These are phyloP conservation scores for Coemansia sp. DNA, from an alignment of 192 early-diverging fungal genomes.

Conservation along the genomic window DNA sequence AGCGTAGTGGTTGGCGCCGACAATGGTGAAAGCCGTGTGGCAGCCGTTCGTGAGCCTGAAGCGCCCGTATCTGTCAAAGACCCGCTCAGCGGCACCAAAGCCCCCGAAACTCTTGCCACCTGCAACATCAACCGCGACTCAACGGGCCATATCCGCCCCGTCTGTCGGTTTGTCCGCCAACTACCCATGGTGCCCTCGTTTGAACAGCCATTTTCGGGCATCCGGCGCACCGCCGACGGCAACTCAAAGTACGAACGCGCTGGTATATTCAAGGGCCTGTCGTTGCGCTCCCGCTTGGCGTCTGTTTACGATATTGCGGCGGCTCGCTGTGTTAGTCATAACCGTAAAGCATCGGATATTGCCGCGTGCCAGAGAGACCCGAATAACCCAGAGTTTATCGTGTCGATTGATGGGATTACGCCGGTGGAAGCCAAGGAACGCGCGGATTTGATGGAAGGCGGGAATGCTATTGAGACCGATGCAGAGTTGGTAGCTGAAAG, in stretches of 20 bases:
- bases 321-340: conserved; percentile 44
- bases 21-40: background rate
- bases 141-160: conserved; percentile 33
- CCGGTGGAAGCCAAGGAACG: background rate
- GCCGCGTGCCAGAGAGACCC: conserved; percentile 48
- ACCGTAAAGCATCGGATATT: conserved; percentile 21
- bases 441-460: background rate
- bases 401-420: conserved; percentile 36
- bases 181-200: conserved; percentile 48
- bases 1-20: background rate
- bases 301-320: conserved; percentile 32
- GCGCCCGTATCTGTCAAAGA: conserved; percentile 16
- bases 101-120: conserved; percentile 47
- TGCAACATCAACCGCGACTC: conserved; percentile 45
- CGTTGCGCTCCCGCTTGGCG: conserved; percentile 30
- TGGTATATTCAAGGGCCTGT: conserved; percentile 41
- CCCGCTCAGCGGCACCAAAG: conserved; percentile 25
- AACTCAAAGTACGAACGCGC: conserved; percentile 36
- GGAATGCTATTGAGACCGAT: background rate
- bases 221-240: conserved; percentile 39
- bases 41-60: conserved; percentile 1
- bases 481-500: background rate
- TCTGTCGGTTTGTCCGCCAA: conserved; percentile 47
- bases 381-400: conserved; percentile 45
- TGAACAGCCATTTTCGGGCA: conserved; percentile 30